phyloP scores from a whole-genome alignment of 768 basidiomycete genomes.

The Artomyces pyxidatus region DNA sequence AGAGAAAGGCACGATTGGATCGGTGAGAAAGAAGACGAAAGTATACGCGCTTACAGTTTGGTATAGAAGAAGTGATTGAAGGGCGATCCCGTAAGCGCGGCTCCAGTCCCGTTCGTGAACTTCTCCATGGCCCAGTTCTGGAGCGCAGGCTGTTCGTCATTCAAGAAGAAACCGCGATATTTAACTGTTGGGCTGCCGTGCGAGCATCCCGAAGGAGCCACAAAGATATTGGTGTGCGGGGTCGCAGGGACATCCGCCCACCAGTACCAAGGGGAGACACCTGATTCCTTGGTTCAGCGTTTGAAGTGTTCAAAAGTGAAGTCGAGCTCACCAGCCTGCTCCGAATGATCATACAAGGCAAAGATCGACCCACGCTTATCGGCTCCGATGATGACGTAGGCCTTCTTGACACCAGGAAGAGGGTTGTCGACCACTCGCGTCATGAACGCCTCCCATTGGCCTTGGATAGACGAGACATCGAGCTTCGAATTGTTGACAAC shows the following conservation, averaged over 20 bases:
- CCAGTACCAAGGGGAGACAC: conserved; percentile 65
- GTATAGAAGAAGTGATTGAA: conserved; percentile 58
- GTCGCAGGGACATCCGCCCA: conserved; percentile 71
- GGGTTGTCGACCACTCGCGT: conserved; percentile 45
- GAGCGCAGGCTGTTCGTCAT: conserved; percentile 68
- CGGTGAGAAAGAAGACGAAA: conserved; percentile 6
- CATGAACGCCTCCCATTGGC: conserved; percentile 61
- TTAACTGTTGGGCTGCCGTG: conserved; percentile 63
- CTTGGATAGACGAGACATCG: conserved; percentile 48
- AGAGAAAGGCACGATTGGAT: not conserved
- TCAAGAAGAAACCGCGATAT: conserved; percentile 66
- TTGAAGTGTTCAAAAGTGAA: not conserved
- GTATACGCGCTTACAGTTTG: conserved; percentile 33
- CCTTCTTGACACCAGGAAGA: conserved; percentile 46
- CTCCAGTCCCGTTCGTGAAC: conserved; percentile 56
- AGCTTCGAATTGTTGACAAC: conserved; percentile 46
- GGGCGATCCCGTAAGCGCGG: conserved; percentile 39
- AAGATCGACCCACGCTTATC: conserved; percentile 66
- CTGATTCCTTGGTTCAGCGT: conserved; percentile 21
- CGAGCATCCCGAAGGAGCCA: conserved; percentile 28
- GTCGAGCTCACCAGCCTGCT: conserved; percentile 45
- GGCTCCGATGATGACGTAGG: conserved; percentile 60
- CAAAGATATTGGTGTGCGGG: conserved; percentile 41
- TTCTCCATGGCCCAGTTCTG: conserved; percentile 66
- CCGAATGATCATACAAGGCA: conserved; percentile 58